Percentiles rank a stretch among this genome's conserved stretches.
phyloP scores from a whole-genome alignment of 805 yeast species.

The Limtongia smithiae region DNA sequence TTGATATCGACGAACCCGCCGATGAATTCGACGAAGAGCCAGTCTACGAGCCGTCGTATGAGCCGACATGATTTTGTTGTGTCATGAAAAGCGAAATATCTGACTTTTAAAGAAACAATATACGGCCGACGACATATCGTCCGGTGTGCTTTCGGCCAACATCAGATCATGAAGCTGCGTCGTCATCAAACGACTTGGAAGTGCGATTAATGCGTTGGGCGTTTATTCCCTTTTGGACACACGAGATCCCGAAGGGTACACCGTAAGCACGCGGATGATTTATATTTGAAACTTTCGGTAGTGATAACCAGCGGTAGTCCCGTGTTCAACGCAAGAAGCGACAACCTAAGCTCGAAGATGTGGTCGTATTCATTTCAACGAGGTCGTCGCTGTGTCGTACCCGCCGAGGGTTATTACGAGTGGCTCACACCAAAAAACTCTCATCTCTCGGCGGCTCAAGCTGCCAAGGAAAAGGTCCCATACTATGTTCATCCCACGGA shows the following conservation, averaged over 20 bases:
- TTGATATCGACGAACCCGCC: slow-evolving; percentile 33
- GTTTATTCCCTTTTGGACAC: slow-evolving; percentile 65
- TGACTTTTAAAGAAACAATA: slow-evolving; percentile 10
- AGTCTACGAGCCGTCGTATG: slow-evolving; percentile 43
- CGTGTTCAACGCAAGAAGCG: slow-evolving; percentile 65
- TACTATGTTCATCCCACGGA: slow-evolving; percentile 58
- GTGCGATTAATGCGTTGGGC: slow-evolving; percentile 69
- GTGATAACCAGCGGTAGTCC: no score
- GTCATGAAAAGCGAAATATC: background rate
- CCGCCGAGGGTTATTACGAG: slow-evolving; percentile 81
- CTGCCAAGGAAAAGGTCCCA: slow-evolving; percentile 46
- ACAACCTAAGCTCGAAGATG: slow-evolving; percentile 50
- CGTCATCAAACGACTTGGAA: slow-evolving; percentile 33
- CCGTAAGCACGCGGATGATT: slow-evolving; percentile 13
- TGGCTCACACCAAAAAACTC: slow-evolving; percentile 46
- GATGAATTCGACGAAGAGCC: slow-evolving; percentile 11
- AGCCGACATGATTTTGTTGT: slow-evolving; percentile 1
- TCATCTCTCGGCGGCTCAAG: background rate
- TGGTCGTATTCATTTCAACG: slow-evolving; percentile 55
- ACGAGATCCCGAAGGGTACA: slow-evolving; percentile 41
- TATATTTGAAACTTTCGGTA: no score
- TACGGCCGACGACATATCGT: slow-evolving; percentile 19
- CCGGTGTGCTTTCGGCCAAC: slow-evolving; percentile 18
- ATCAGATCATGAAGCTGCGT: no score
- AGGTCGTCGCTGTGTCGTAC: slow-evolving; percentile 63